phyloP scores from a whole-genome alignment of 1,284 basidiomycete genomes.

The Psilocybe mexicana region DNA sequence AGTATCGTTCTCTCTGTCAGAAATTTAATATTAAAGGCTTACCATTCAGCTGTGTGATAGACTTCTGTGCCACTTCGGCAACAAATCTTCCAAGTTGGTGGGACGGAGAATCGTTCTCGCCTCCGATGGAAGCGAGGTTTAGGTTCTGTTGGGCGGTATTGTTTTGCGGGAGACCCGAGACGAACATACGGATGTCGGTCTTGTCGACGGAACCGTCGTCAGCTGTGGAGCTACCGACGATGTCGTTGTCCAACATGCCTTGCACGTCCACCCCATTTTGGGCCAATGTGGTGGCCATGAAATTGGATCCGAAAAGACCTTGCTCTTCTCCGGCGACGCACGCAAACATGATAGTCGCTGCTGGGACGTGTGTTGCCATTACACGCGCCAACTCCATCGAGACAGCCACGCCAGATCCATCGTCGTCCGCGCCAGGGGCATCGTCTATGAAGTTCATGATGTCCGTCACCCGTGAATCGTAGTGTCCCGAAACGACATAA shows the following conservation, averaged over 20 bases:
- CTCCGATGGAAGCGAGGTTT: slow-evolving; percentile 41
- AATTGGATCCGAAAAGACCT: slow-evolving; percentile 47
- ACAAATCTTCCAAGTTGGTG: slow-evolving; percentile 52
- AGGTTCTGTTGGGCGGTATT: slow-evolving; percentile 38
- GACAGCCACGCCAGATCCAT: slow-evolving; percentile 54
- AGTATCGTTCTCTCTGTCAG: no score
- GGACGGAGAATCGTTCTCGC: slow-evolving; percentile 53
- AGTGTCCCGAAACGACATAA: slow-evolving; percentile 57
- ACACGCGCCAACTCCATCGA: slow-evolving; percentile 52
- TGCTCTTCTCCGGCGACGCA: slow-evolving; percentile 57
- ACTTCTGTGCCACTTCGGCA: slow-evolving; percentile 48
- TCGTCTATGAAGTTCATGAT: slow-evolving; percentile 44
- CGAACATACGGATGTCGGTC: slow-evolving; percentile 50
- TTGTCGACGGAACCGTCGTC: slow-evolving; percentile 47
- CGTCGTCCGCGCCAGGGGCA: slow-evolving; percentile 48
- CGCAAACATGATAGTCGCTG: slow-evolving; percentile 53
- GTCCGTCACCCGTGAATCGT: slow-evolving; percentile 48
- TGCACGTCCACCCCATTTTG: slow-evolving; percentile 48
- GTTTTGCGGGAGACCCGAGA: slow-evolving; percentile 46
- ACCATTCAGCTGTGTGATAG: slow-evolving; percentile 50
- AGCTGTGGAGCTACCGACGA: slow-evolving; percentile 49
- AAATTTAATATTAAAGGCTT: slow-evolving; percentile 8
- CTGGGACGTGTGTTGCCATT: slow-evolving; percentile 43
- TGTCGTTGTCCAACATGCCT: slow-evolving; percentile 55
- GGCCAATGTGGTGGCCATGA: slow-evolving; percentile 45